Percentiles rank a stretch among this genome's conserved stretches.
These are phyloP conservation scores for Beauveria sp. DNA, from an alignment of 2,329 filamentous ascomycete species.

Conservation along the genomic window DNA sequence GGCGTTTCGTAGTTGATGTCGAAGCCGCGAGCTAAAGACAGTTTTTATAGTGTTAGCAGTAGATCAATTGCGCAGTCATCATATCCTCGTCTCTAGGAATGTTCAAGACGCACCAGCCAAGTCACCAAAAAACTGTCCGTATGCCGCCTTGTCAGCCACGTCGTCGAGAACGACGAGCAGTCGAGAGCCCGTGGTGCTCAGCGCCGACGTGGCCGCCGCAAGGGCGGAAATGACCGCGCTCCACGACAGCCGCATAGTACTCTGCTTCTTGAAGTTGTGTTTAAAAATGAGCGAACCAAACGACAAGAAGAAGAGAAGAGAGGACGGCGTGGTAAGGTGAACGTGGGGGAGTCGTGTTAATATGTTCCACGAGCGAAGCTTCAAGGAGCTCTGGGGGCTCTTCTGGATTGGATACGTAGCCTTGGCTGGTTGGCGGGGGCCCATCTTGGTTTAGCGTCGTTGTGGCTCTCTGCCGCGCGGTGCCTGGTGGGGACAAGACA, in stretches of 20 bases:
- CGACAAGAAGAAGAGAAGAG: neutral
- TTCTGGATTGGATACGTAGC: slow-evolving; percentile 12
- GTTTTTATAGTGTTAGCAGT: slow-evolving; percentile 15
- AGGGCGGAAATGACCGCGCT: slow-evolving; percentile 62
- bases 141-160: slow-evolving; percentile 68
- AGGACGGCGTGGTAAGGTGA: neutral
- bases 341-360: slow-evolving; percentile 2
- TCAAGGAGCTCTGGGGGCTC: slow-evolving; percentile 9
- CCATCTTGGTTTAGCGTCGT: slow-evolving; percentile 5
- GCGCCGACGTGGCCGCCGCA: slow-evolving; percentile 60
- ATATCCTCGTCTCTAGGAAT: neutral
- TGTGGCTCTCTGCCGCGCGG: neutral
- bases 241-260: slow-evolving; percentile 63
- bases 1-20: slow-evolving; percentile 73
- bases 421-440: slow-evolving; percentile 2
- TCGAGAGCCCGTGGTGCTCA: slow-evolving; percentile 71
- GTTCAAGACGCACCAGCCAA: slow-evolving; percentile 50
- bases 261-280: neutral
- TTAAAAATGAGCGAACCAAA: neutral
- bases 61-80: neutral
- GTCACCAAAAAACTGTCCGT: slow-evolving; percentile 73
- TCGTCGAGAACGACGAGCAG: slow-evolving; percentile 84
- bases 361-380: slow-evolving; percentile 8
- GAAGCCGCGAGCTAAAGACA: slow-evolving; percentile 66
- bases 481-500: neutral